These are phyloP conservation scores for Emergomyces pasteurianus DNA, from an alignment of 2,329 filamentous ascomycete species.

Conservation along the genomic window DNA sequence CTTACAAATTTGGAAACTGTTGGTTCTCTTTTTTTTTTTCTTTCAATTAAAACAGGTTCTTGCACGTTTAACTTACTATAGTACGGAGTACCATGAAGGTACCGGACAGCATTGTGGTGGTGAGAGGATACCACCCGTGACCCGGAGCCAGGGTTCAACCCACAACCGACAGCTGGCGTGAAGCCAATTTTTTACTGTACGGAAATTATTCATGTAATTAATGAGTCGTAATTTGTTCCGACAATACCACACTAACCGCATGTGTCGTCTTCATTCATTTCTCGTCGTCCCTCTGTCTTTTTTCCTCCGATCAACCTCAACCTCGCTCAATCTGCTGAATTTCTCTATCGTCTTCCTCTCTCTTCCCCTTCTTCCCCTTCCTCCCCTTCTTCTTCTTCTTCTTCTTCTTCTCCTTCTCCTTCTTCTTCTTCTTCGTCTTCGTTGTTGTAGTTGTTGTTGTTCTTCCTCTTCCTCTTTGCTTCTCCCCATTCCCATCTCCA, in stretches of 20 bases:
- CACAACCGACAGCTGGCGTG: too few relatives aligned
- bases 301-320: not conserved
- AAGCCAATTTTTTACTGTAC: too few relatives aligned
- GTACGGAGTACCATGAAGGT: not conserved
- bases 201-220: not conserved
- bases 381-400: not conserved
- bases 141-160: not conserved
- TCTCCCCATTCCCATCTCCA: constrained; percentile 5
- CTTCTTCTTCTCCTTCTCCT: constrained; percentile 8
- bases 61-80: too few relatives aligned
- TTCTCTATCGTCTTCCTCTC: not conserved
- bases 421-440: constrained; percentile 11
- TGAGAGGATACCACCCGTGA: not conserved
- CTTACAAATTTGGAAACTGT: too few relatives aligned
- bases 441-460: constrained; percentile 7
- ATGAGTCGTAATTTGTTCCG: not conserved
- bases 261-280: too few relatives aligned
- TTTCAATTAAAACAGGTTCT: too few relatives aligned
- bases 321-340: not conserved
- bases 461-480: constrained; percentile 10
- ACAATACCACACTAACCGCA: not conserved
- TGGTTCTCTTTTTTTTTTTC: too few relatives aligned
- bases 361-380: constrained; percentile 10
- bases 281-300: too few relatives aligned
- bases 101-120: not conserved